A percentile compares a stretch with the other conserved stretches of the same genome.
Conservation (phyloP, 306 rosid species). For the Mimosa bimucronata region DNA sequence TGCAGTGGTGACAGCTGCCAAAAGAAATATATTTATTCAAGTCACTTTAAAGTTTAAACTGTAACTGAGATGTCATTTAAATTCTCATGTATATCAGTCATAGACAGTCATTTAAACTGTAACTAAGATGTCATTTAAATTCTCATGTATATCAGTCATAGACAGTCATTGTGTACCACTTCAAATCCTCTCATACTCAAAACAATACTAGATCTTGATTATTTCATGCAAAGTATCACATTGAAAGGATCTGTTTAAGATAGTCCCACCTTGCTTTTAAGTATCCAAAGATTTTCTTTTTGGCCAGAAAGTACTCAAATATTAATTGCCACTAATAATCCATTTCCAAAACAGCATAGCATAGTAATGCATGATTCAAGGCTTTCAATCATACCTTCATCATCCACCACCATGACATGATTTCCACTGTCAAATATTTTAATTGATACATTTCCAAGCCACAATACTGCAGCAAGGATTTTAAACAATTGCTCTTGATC, state of each 20-base stretch:
- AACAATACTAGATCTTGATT: constrained; percentile 1
- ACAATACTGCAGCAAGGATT: constrained; percentile 79
- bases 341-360: constrained; percentile 20
- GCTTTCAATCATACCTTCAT: constrained; percentile 70
- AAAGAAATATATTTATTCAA: constrained; percentile 31
- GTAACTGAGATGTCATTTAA: constrained; percentile 22
- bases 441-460: constrained; percentile 97
- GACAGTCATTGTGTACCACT: constrained; percentile 28
- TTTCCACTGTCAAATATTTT: constrained; percentile 60
- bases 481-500: constrained; percentile 74
- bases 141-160: constrained; percentile 14
- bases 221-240: constrained; percentile 14
- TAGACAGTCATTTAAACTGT: constrained; percentile 12
- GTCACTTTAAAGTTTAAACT: constrained; percentile 24
- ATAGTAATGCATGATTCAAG: constrained; percentile 26
- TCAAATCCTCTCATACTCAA: constrained; percentile 19
- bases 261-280: constrained; percentile 14
- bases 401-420: constrained; percentile 70
- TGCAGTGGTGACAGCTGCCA: constrained; percentile 74
- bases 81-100: constrained; percentile 18
- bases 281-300: not conserved
- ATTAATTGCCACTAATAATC: not conserved
- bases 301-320: constrained; percentile 1
- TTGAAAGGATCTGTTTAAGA: constrained; percentile 7
- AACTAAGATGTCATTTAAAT: constrained; percentile 24